phyloP scores from a whole-genome alignment of 257 asterid genomes.

The Fraxinus quadrangulata region DNA sequence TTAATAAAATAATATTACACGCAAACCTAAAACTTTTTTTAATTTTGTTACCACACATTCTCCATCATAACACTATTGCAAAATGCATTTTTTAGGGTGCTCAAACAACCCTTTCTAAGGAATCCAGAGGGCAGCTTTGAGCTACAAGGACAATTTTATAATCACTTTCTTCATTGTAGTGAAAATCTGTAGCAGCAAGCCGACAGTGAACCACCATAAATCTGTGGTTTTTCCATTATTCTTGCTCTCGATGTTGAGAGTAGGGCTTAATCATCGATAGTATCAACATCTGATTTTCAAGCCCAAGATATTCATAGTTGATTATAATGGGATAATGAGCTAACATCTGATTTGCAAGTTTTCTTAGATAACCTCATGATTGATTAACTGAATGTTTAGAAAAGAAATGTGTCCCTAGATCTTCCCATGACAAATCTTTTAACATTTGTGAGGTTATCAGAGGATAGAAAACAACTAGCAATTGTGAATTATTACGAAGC shows the following conservation, averaged over 20 bases:
- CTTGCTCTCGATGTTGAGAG: neutral
- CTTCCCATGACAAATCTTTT: neutral
- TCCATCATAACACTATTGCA: too few relatives aligned
- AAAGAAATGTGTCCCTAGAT: neutral
- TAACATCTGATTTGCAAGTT: neutral
- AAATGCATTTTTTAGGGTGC: too few relatives aligned
- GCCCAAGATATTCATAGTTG: neutral
- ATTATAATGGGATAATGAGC: neutral
- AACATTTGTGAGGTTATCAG: neutral
- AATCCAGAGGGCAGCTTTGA: neutral
- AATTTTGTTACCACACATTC: too few relatives aligned
- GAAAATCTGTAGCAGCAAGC: neutral
- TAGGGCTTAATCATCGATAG: neutral
- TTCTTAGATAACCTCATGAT: neutral
- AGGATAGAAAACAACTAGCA: neutral
- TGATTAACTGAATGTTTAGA: neutral
- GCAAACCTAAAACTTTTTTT: too few relatives aligned
- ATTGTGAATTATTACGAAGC: neutral
- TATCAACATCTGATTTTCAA: neutral
- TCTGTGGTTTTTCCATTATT: neutral
- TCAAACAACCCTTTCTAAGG: neutral
- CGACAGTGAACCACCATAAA: neutral
- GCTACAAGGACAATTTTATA: neutral
- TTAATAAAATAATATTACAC: too few relatives aligned
- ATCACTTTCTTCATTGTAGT: neutral